These are phyloP conservation scores for Oryza glaberrima DNA, from an alignment of 176 grass and related monocot genomes.

Conservation along the genomic window DNA sequence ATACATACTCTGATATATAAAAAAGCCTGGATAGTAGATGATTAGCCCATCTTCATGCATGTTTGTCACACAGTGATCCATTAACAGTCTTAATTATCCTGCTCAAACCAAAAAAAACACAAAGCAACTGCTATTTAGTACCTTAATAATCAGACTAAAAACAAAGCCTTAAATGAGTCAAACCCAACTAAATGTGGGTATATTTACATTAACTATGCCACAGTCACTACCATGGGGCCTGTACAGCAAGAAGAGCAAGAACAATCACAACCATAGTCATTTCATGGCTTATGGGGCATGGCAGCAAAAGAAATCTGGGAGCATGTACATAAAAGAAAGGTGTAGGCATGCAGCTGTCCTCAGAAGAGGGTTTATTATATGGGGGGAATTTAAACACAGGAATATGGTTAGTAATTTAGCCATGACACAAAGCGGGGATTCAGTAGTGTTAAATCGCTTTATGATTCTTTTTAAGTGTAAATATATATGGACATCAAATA, in stretches of 20 bases:
- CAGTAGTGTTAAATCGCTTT: background rate
- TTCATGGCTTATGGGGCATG: background rate
- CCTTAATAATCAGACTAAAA: no score
- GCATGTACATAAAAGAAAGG: background rate
- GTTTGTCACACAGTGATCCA: no score
- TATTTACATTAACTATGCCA: constrained; percentile 97
- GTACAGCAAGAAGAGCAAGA: constrained; percentile 48
- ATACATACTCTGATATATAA: no score
- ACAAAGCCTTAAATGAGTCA: no score
- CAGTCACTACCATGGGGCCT: constrained; percentile 94
- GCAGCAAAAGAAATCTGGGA: background rate
- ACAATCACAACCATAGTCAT: background rate
- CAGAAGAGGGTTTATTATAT: constrained; percentile 21
- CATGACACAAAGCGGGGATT: background rate
- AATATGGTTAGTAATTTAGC: constrained; percentile 5
- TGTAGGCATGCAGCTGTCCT: background rate
- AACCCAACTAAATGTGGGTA: constrained; percentile 56
- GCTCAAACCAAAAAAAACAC: no score
- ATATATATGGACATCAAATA: background rate
- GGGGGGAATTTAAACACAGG: background rate
- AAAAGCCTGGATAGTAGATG: no score
- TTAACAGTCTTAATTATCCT: no score
- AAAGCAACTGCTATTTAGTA: no score
- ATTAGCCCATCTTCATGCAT: no score
- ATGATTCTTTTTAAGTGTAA: background rate